Conservation (phyloP, 331 rosid genomes). For the Telfairia occidentalis region DNA sequence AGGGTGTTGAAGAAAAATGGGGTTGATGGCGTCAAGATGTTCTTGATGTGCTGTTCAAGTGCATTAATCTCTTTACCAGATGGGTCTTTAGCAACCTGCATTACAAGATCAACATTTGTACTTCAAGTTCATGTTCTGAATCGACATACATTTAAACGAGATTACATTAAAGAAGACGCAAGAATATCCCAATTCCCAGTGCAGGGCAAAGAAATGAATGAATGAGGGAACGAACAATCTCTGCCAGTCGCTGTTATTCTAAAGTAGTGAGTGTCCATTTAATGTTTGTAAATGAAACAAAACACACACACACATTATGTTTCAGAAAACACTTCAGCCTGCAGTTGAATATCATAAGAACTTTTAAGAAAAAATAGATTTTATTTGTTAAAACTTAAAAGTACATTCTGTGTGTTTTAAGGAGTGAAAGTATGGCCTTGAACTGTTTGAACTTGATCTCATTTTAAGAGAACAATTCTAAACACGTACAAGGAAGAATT, state of each 20-base stretch:
- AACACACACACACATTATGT: background rate
- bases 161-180: background rate
- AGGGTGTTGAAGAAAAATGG: constrained; percentile 63
- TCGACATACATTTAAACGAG: background rate
- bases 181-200: background rate
- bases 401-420: too few species aligned
- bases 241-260: too few species aligned
- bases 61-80: constrained; percentile 51
- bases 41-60: constrained; percentile 46
- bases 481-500: background rate
- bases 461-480: background rate
- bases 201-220: background rate
- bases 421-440: background rate
- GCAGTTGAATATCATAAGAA: background rate
- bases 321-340: background rate
- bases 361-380: background rate
- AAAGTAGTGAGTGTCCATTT: background rate
- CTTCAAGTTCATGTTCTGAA: background rate
- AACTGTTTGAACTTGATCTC: background rate
- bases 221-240: too few species aligned
- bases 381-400: background rate
- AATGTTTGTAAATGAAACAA: background rate
- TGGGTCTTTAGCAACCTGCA: constrained; percentile 56
- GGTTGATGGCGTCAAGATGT: constrained; percentile 43
- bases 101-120: background rate